Percentiles rank a stretch among this genome's conserved stretches.
These are phyloP conservation scores for Fusarium lyarnte DNA, from an alignment of 2,329 filamentous ascomycete species.

Conservation along the genomic window DNA sequence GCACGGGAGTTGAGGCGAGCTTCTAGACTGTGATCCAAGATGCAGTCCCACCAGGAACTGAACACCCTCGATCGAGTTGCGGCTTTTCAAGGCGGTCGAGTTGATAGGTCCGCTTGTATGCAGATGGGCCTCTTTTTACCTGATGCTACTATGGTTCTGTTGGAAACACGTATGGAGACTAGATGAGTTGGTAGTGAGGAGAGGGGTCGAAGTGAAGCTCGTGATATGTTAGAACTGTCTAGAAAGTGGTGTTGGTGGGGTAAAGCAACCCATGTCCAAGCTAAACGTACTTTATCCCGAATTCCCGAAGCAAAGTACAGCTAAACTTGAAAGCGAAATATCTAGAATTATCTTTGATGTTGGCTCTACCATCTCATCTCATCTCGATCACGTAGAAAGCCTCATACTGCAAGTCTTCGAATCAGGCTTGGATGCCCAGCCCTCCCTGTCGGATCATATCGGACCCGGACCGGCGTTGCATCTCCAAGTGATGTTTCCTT, in stretches of 20 bases:
- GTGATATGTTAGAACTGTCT: slow-evolving; percentile 35
- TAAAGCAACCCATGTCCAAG: slow-evolving; percentile 22
- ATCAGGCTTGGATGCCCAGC: slow-evolving; percentile 18
- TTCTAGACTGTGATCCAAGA: slow-evolving; percentile 17
- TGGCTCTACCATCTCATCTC: neutral
- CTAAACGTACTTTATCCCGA: slow-evolving; percentile 10
- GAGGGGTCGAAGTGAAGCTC: slow-evolving; percentile 33
- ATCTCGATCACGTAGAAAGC: slow-evolving; percentile 7
- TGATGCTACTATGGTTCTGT: neutral
- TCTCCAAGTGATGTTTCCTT: neutral
- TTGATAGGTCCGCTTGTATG: slow-evolving; percentile 41
- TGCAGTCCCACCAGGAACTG: slow-evolving; percentile 12
- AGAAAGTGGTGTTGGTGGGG: slow-evolving; percentile 43
- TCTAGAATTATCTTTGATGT: slow-evolving; percentile 22
- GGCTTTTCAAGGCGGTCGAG: neutral
- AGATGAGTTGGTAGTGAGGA: neutral
- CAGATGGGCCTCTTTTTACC: slow-evolving; percentile 10
- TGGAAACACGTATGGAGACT: slow-evolving; percentile 2
- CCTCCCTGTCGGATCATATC: slow-evolving; percentile 35
- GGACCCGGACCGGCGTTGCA: slow-evolving; percentile 32
- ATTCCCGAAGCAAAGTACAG: neutral
- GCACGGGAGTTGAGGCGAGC: slow-evolving; percentile 22
- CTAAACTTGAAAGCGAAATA: slow-evolving; percentile 8
- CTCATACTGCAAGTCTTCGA: slow-evolving; percentile 14
- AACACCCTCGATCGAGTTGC: slow-evolving; percentile 19